phyloP scores from a whole-genome alignment of 176 grass and related monocot genomes.

The Zoysia japonica region DNA sequence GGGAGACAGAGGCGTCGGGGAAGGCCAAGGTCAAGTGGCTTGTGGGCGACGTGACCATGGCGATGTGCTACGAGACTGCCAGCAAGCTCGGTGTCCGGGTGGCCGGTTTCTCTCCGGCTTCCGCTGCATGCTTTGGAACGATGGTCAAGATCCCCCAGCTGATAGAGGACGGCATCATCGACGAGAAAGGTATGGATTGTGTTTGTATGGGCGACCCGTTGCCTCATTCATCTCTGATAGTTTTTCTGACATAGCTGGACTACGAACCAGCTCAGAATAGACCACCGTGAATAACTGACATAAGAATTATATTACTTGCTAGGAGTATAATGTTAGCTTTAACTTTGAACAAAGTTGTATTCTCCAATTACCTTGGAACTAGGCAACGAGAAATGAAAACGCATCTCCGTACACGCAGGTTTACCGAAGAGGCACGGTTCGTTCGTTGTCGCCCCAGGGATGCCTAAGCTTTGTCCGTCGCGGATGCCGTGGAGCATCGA shows the following conservation, averaged over 20 bases:
- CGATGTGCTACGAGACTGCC: slow-evolving; percentile 43
- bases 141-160: slow-evolving; percentile 47
- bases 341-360: no score
- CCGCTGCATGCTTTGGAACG: slow-evolving; percentile 29
- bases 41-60: slow-evolving; percentile 58
- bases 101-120: slow-evolving; percentile 40
- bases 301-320: no score
- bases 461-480: slow-evolving; percentile 20
- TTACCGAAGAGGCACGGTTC: not conserved
- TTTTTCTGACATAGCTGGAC: not conserved
- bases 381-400: no score
- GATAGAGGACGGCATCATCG: slow-evolving; percentile 47
- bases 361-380: no score
- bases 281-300: no score
- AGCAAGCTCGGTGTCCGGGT: slow-evolving; percentile 44
- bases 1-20: slow-evolving; percentile 6
- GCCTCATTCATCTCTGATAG: not conserved
- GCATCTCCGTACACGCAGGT: not conserved
- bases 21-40: slow-evolving; percentile 43
- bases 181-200: slow-evolving; percentile 38
- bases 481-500: slow-evolving; percentile 34
- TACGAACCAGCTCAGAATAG: no score
- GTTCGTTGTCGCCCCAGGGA: slow-evolving; percentile 39
- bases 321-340: no score
- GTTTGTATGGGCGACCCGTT: not conserved